These are phyloP conservation scores for Vaccinium corymbosum DNA, from an alignment of 148 eudicot species.

Conservation along the genomic window DNA sequence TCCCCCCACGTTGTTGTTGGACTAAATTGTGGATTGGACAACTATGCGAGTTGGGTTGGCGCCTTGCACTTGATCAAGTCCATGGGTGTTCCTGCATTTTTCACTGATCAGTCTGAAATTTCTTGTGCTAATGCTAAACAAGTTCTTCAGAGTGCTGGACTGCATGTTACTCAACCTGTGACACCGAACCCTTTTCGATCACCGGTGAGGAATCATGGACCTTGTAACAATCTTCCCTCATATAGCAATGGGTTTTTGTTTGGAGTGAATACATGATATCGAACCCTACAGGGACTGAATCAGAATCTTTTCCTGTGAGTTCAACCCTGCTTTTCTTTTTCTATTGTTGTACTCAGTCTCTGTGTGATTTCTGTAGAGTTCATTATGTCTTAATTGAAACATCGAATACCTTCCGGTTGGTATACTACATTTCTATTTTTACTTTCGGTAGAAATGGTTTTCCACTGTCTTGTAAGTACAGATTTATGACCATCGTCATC, in stretches of 20 bases:
- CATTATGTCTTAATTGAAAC: not conserved
- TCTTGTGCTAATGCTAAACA: slow-evolving; percentile 51
- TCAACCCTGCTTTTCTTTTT: not conserved
- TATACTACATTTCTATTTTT: not conserved
- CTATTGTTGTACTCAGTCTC: not conserved
- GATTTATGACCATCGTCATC: not conserved
- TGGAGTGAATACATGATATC: slow-evolving; percentile 42
- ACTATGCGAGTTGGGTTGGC: slow-evolving; percentile 36
- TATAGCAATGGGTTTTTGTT: slow-evolving; percentile 45
- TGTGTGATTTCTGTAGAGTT: not conserved
- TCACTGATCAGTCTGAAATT: slow-evolving; percentile 43
- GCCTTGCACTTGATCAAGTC: slow-evolving; percentile 37
- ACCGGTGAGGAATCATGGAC: slow-evolving; percentile 35
- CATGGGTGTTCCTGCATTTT: slow-evolving; percentile 33
- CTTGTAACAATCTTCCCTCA: slow-evolving; percentile 42
- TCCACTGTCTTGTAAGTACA: not conserved
- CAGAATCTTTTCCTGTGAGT: not conserved
- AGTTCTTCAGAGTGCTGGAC: slow-evolving; percentile 41
- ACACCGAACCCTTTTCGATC: slow-evolving; percentile 55
- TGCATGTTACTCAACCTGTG: slow-evolving; percentile 40
- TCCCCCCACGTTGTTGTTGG: slow-evolving; percentile 35
- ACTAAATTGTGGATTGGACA: slow-evolving; percentile 39
- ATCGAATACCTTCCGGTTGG: too few relatives aligned
- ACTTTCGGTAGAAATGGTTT: not conserved
- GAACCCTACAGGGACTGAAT: not conserved